Evolutionary conservation across 169 alveolate species (phyloP).

Genomic region (Cryptosporidium ryanae): DNA sequence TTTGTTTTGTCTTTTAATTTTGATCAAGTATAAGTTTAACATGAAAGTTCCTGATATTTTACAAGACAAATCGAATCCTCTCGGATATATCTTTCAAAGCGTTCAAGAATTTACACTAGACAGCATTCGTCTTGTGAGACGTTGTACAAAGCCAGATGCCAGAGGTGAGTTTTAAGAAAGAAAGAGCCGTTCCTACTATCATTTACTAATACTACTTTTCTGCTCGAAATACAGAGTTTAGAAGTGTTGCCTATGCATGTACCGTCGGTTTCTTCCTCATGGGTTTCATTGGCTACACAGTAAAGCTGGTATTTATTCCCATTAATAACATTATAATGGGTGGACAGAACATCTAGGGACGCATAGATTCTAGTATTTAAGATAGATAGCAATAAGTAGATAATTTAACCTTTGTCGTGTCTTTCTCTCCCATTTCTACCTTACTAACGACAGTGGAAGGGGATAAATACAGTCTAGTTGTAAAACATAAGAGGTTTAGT

Average conservation of each 20-base stretch:
- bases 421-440: too few species aligned
- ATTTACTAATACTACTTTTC: not conserved
- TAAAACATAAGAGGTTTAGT: not conserved
- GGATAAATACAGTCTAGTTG: not conserved
- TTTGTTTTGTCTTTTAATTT: not conserved
- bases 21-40: not conserved
- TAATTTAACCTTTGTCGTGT: too few species aligned
- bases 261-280: slow-evolving; percentile 93
- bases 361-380: not conserved
- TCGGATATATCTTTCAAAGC: slow-evolving; percentile 83
- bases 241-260: slow-evolving; percentile 92
- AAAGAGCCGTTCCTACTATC: not conserved
- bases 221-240: slow-evolving; percentile 85
- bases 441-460: too few species aligned
- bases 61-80: slow-evolving; percentile 84
- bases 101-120: slow-evolving; percentile 90
- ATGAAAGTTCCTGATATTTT: slow-evolving; percentile 77
- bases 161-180: slow-evolving; percentile 87
- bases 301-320: slow-evolving; percentile 94
- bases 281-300: slow-evolving; percentile 95
- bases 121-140: slow-evolving; percentile 90
- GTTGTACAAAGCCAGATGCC: slow-evolving; percentile 94
- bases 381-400: too few species aligned
- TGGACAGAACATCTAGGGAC: slow-evolving; percentile 23
- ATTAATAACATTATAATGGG: slow-evolving; percentile 93